Evolutionary conservation across 2,329 filamentous ascomycete genomes (phyloP), one percentile per base, ranked within the genome.

Genomic region (Cladosporium sp.): DNA sequence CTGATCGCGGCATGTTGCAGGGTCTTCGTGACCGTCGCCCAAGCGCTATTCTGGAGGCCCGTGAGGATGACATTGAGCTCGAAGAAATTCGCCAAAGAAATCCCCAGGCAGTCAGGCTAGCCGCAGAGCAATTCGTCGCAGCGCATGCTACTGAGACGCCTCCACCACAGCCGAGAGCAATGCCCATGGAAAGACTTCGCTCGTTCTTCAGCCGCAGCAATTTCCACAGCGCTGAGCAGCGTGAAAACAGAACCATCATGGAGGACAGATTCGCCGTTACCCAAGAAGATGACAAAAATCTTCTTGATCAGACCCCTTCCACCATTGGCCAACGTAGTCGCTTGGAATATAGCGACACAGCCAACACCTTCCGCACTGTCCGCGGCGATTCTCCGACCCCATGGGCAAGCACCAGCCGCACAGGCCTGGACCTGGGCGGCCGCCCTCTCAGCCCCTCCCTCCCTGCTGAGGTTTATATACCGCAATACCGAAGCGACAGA

Each of bases 71-170:
- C 19, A 48, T 50, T 16, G 47, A 50, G 39, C 32, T 50, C n/a
- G 47, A 50, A 19, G 47, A 50, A 15, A 38, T 42, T 32, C 39
- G 47, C 39, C 36, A 38, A 32, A 50, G 36, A 12, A 42, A 43
- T 12, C 39, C 47, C 2, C 20, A 22, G 22, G 47, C 47, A 32
- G 47, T 50, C 32, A 50, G 40, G 38, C n/a, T 43, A 27, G 45
- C 45, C 11, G 45, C 45, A 12, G 45, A 40, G 4, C 36, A 40
- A 15, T 8, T 48, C 3, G 38, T 38, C 18, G 36, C 32, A 12
- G 20, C 43, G 15, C 42, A 36, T 7, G 16, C 16, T 13, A 15
- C 38, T n/a, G 25, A 29, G 7, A 13, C 20, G 18, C 29, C 46
- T 5, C 19, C 30, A 4, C 9, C 20, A n/a, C 35, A 18, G 29